These are phyloP conservation scores for Citrus unshiu DNA, from an alignment of 345 rosid species.

Conservation along the genomic window DNA sequence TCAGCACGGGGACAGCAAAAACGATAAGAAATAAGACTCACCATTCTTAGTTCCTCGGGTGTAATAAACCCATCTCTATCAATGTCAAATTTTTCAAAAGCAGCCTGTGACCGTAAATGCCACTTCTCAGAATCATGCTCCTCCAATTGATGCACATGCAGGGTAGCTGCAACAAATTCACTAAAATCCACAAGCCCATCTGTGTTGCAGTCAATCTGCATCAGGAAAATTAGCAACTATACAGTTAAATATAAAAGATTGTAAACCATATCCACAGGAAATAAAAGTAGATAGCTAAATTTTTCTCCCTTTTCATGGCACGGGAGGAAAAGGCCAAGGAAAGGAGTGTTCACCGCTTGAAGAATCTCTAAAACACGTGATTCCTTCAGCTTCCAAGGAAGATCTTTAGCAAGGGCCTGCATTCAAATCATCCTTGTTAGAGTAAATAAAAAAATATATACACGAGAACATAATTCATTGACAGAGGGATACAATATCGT, in stretches of 20 bases:
- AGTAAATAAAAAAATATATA: background rate
- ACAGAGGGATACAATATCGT: background rate
- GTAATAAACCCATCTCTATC: constrained; percentile 93
- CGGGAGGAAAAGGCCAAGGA: background rate
- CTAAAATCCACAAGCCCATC: constrained; percentile 94
- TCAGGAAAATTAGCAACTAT: background rate
- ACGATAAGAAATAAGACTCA: constrained; percentile 23
- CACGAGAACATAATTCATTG: background rate
- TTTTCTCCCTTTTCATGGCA: background rate
- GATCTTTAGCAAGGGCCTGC: constrained; percentile 98
- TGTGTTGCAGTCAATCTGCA: constrained; percentile 93
- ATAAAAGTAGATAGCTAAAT: background rate
- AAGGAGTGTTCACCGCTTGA: constrained; percentile 66
- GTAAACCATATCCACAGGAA: background rate
- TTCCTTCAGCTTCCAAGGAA: constrained; percentile 93
- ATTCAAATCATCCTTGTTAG: constrained; percentile 13
- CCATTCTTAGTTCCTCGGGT: constrained; percentile 91
- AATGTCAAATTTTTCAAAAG: constrained; percentile 90
- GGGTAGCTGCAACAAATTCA: constrained; percentile 93
- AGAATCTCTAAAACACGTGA: constrained; percentile 87
- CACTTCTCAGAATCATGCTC: constrained; percentile 90
- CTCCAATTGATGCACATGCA: constrained; percentile 86
- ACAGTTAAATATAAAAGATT: constrained; percentile 2
- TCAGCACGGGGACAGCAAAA: background rate
- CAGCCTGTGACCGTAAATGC: constrained; percentile 74